Evolutionary conservation across 805 yeast species (phyloP), one percentile per base, ranked within the genome.

Genomic region (Martiniozyma abietophila): DNA sequence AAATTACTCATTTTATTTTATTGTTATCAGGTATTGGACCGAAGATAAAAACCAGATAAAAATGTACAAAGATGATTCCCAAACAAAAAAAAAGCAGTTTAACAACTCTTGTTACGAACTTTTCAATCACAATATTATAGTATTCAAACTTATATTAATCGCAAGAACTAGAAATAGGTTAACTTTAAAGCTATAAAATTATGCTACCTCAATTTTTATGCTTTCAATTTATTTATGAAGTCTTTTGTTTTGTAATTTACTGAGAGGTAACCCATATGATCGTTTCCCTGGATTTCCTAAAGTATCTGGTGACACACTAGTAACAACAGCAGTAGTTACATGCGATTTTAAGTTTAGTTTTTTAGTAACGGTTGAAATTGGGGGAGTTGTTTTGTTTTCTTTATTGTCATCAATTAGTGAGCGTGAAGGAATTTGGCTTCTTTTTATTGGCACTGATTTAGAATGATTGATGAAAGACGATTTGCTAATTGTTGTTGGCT

Each of bases 401-500:
- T 33, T 36, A 12, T 36, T 27, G 8, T 33, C 50, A 2, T 38
- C 29, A 7, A n/a, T n/a, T n/a, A n/a, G n/a, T n/a, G n/a, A n/a
- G n/a, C n/a, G n/a, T n/a, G n/a, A n/a, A n/a, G n/a, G n/a, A n/a
- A 29, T 14, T 11, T 48, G 41, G 3, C 61, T 25, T 38, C 76
- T 58, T 38, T 70, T 71, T 3, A 80, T 61, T 3, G 81, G 86
- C 4, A 74, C 70, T 0, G 88, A 80, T 38, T 70, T 75, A 1
- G 68, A 64, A 29, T 79, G 89, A 51, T 81, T 86, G 10, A 79
- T 61, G 1, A 46, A 43, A 7, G 38, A 31, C 1, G 80, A 76
- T 35, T 74, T 69, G 42, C 64, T 68, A 10, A 67, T 69, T 5
- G 72, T 72, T 27, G 70, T 73, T 34, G 69, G 71, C 49, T 74